Base-by-base conservation (phyloP, 129 eudicot species). In the Arctium minus region DNA sequence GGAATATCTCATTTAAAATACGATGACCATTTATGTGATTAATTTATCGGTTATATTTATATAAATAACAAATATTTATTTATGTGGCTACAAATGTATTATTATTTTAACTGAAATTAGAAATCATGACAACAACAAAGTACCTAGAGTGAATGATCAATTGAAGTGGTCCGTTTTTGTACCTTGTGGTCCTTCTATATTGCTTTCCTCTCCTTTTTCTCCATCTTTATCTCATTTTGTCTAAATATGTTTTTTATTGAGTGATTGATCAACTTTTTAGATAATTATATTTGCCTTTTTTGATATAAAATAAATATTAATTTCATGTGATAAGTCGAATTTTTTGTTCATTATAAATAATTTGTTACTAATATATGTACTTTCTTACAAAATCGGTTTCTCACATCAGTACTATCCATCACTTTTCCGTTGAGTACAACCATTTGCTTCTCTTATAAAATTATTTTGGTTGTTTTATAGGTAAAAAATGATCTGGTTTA, bases 151-250 rank as follows among this genome's bases (percentile, higher is more conserved):
- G 68, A 67, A 67, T 27, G 33, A 67, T 78, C 60, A 78, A 78
- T 78, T 64, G 60, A 78, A 18, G 37, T 78, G 81, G 81, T 78
- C 81, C 81, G 64, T 38, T 4, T 62, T 4, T 62, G 56, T 78
- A 37, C 81, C 81, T 37, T 64, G 72, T 64, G 81, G 81, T 78
- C 81, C 81, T 37, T 60, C 6, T 36, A n/a, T 56, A 11, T 77
- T 77, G 72, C 53, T 78, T 36, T 62, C 72, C 38, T 62, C 27
- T 32, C 10, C 22, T 77, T 37, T 62, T 53, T 53, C 7, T 53
- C n/a, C 48, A 17, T 70, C 8, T 11, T 13, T 13, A 1, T 70
- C 38, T 32, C 22, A 32, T 70, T 70, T 70, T 70, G 17, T 2
- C 50, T 13, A 13, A 32, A 44, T 17, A 9, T 10, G 6, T 9